These are phyloP conservation scores for Areca catechu DNA, from an alignment of 176 grass and related monocot species.

Conservation along the genomic window DNA sequence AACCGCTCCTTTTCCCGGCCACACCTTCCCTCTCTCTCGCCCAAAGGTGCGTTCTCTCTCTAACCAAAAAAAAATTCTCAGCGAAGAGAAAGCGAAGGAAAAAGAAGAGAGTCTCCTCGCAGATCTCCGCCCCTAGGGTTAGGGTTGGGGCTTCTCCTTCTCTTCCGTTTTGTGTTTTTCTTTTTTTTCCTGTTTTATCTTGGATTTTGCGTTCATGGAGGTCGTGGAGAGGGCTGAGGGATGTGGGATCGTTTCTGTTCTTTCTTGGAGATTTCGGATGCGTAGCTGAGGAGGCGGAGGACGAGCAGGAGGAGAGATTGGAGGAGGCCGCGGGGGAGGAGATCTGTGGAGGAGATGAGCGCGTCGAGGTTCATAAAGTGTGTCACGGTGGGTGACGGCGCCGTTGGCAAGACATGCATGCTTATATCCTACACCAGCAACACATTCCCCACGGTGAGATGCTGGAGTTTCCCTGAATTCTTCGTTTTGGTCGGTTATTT, in stretches of 20 bases:
- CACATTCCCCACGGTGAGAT: constrained; percentile 11
- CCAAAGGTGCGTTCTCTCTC: neutral
- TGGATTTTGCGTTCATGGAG: neutral
- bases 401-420: constrained; percentile 14
- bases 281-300: neutral
- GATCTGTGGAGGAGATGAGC: too few species aligned
- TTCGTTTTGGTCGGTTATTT: too few species aligned
- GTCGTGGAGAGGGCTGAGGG: neutral
- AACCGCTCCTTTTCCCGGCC: neutral
- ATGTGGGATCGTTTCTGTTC: neutral
- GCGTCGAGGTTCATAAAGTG: constrained; percentile 12
- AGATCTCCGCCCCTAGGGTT: constrained; percentile 4
- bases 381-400: constrained; percentile 10
- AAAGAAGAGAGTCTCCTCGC: neutral
- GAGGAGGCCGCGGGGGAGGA: neutral
- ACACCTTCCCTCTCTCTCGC: neutral
- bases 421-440: constrained; percentile 17
- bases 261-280: constrained; percentile 4
- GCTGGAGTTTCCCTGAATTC: too few species aligned
- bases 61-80: neutral
- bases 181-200: too few species aligned
- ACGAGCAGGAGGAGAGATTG: too few species aligned
- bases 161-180: neutral
- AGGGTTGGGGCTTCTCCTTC: neutral
- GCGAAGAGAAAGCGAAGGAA: neutral